Percentiles rank a stretch among this genome's conserved stretches.
Conservation (phyloP, 495 filamentous ascomycete species). For the Aspergillus baeticus region DNA sequence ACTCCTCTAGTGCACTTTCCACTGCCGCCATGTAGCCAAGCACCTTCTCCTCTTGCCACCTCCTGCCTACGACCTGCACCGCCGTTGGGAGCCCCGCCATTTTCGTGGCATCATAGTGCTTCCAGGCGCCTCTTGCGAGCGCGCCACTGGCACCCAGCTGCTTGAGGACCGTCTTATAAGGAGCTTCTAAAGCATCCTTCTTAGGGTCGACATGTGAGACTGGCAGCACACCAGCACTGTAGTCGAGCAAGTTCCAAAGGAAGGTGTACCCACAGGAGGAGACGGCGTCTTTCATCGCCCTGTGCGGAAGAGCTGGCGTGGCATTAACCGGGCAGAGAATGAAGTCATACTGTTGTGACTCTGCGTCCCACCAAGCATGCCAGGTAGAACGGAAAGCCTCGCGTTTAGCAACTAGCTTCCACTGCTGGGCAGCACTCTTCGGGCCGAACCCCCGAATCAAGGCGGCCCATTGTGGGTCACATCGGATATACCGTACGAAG, state of each 20-base stretch:
- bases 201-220: conserved; percentile 77
- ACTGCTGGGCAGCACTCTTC: conserved; percentile 72
- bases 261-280: conserved; percentile 94
- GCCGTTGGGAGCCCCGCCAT: conserved; percentile 90
- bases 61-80: conserved; percentile 80
- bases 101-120: conserved; percentile 74
- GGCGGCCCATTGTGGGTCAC: conserved; percentile 75
- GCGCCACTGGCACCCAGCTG: conserved; percentile 58
- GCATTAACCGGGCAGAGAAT: conserved; percentile 85
- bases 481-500: conserved; percentile 78
- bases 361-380: conserved; percentile 79
- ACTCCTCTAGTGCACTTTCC: conserved; percentile 67
- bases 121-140: conserved; percentile 81
- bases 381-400: conserved; percentile 75
- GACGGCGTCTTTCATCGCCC: conserved; percentile 83
- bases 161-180: conserved; percentile 48
- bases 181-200: conserved; percentile 61
- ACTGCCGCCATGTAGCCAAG: conserved; percentile 78
- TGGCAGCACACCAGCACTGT: conserved; percentile 80
- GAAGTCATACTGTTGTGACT: conserved; percentile 66
- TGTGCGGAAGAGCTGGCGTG: conserved; percentile 84
- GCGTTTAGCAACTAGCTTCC: conserved; percentile 73
- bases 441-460: conserved; percentile 69
- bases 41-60: conserved; percentile 91
- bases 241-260: conserved; percentile 92